Percentiles rank a stretch among this genome's conserved stretches.
These are phyloP conservation scores for Helianthus annuus DNA, from an alignment of 129 eudicot species.

Conservation along the genomic window HanXRQr2.0-SUNRISE NC_035438.2:84367181-84367680, in stretches of 20 bases:
- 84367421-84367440: conserved; percentile 3
- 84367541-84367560: conserved; percentile 17
- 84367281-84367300: no score
- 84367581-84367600: background rate
- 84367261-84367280: no score
- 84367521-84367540: conserved; percentile 8
- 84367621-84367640: background rate
- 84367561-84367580: background rate
- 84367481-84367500: conserved; percentile 6
- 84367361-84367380: background rate
- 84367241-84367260: no score
- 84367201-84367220: no score
- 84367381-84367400: background rate
- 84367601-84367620: background rate
- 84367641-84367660: no score
- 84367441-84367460: background rate
- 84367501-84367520: conserved; percentile 29
- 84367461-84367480: conserved; percentile 25
- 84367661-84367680: background rate
- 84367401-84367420: background rate
- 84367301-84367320: no score
- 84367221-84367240: no score
- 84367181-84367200: no score
- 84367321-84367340: background rate
- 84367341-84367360: background rate